phyloP scores from a whole-genome alignment of 2,329 filamentous ascomycete species.

The Conoideocrella luteorostrata region DNA sequence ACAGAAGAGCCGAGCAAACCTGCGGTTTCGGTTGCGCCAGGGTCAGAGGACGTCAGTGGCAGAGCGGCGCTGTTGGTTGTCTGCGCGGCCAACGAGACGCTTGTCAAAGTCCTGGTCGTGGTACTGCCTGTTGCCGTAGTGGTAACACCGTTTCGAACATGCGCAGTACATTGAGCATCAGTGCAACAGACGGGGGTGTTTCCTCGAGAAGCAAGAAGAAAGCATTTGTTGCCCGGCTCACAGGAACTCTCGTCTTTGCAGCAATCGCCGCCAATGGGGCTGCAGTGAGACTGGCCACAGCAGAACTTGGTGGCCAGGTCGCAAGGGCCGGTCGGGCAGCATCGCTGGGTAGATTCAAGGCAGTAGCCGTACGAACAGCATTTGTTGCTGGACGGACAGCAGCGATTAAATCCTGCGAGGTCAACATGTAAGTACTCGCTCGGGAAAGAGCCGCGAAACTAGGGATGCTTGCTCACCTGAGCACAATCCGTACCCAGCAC shows the following conservation, averaged over 20 bases:
- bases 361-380: background rate
- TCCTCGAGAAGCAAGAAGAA: background rate
- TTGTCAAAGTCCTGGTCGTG: background rate
- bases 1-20: no score
- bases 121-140: background rate
- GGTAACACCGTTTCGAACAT: background rate
- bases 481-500: background rate
- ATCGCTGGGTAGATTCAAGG: background rate
- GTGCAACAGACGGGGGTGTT: background rate
- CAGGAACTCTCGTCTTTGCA: background rate
- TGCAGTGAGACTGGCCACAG: background rate
- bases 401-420: background rate
- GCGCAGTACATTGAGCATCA: background rate
- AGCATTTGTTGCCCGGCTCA: background rate
- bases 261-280: background rate
- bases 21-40: no score
- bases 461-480: background rate
- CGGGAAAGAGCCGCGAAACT: background rate
- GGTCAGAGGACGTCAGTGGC: no score
- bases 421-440: background rate
- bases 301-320: background rate
- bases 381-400: background rate
- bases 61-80: no score
- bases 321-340: background rate
- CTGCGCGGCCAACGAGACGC: no score